phyloP scores from a whole-genome alignment of 129 eudicot species.

The Arctium lappa region DNA sequence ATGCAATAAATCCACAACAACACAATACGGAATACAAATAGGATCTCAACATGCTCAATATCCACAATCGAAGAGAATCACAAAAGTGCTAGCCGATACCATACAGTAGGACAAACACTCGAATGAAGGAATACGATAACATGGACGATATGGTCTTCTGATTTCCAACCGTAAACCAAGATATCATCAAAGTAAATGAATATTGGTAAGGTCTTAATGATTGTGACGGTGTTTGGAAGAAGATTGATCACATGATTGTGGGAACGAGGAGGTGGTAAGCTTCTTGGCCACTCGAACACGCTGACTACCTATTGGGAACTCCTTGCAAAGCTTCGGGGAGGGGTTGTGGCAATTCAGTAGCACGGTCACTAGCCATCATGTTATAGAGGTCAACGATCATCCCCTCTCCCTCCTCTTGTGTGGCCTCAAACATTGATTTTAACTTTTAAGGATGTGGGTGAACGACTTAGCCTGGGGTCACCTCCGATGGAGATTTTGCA shows the following conservation, averaged over 20 bases:
- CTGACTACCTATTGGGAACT: background rate
- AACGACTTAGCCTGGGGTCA: background rate
- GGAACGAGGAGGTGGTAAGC: background rate
- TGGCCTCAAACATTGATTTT: background rate
- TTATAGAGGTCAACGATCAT: background rate
- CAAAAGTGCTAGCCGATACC: background rate
- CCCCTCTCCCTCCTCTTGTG: background rate
- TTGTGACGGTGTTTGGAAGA: background rate
- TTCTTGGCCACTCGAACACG: background rate
- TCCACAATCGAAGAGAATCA: background rate
- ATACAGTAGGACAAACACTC: no score
- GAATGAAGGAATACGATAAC: no score
- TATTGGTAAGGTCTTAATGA: background rate
- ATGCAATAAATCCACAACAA: background rate
- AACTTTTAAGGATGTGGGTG: background rate
- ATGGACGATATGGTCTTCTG: no score
- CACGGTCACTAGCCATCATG: background rate
- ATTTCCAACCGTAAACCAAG: no score
- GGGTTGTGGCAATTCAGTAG: background rate
- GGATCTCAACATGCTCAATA: background rate
- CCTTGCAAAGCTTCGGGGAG: background rate
- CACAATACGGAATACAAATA: no score
- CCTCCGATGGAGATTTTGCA: background rate
- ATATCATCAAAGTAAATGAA: no score
- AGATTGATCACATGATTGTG: background rate